Base-by-base conservation (phyloP, 1,139 yeast species). In the Debaryomycetaceae sp. region DNA sequence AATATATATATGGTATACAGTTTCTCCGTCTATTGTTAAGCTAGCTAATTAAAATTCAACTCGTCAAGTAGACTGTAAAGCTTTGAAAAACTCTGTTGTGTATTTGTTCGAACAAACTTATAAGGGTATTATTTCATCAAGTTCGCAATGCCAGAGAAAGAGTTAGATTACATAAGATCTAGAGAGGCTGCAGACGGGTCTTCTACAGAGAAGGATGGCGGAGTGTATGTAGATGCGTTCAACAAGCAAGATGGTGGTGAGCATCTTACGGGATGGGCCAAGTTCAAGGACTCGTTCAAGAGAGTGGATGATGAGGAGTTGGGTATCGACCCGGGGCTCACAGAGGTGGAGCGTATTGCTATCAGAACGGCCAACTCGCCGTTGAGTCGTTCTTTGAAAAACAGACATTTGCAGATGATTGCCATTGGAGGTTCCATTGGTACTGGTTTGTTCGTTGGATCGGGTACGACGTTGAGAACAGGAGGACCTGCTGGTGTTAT, bases 391-490 rank as follows among this genome's bases (percentile, higher is more conserved):
- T 70, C 77, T 33, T 71, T 86, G 42, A 81, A 81, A 49, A 70
- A 65, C 34, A 72, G 87, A 65, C 80, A 86, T 69, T 66, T 87
- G 51, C 85, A 83, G 56, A 84, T 87, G 87, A 82, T 87, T 58
- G 94, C 95, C 36, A 81, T 87, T 52, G 95, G 95, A 56, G 95
- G 95, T 47, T 75, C 88, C 39, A 85, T 87, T 47, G 95, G 96
- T 63, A 85, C 94, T 6, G 91, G 89, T 35, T 68, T 81, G 35
- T 80, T 83, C 49, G 79, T 84, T 44, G 88, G 89, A 42, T 68
- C 81, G 32, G 89, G 89, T 36, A 61, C 70, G 35, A 74, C 81
- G 16, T 58, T 71, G 46, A 46, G 53, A 33, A 61, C 67, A 37
- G 95, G 91, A 42, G 96, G 96, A 2, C 89, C 96, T 1, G 88